These are phyloP conservation scores for Populus deltoides DNA, from an alignment of 345 rosid genomes.

Conservation along the genomic window DNA sequence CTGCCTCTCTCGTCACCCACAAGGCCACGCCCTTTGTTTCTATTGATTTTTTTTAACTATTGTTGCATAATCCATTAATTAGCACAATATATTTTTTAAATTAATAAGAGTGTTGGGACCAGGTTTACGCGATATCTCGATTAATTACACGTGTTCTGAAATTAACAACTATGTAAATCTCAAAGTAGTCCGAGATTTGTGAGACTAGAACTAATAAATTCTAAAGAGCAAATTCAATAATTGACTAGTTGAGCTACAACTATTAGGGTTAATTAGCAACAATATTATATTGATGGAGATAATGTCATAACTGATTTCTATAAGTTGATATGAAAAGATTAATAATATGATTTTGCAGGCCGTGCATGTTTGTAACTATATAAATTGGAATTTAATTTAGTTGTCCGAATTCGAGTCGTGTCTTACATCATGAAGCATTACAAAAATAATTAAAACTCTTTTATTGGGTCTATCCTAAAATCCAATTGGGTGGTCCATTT, in stretches of 20 bases:
- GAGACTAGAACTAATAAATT: too few relatives aligned
- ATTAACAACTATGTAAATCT: too few relatives aligned
- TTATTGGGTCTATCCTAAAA: not conserved
- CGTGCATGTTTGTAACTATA: too few relatives aligned
- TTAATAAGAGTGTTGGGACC: accelerated
- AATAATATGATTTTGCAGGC: too few relatives aligned
- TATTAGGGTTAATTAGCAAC: not conserved
- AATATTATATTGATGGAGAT: constrained; percentile 1
- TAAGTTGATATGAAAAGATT: not conserved
- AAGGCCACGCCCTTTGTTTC: not conserved
- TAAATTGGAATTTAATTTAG: not conserved
- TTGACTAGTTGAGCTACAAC: too few relatives aligned
- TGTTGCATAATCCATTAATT: not conserved
- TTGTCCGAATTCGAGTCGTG: not conserved
- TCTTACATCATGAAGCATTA: not conserved
- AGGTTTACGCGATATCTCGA: too few relatives aligned
- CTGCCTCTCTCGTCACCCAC: not conserved
- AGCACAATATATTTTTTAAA: not conserved
- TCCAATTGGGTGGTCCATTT: constrained; percentile 10
- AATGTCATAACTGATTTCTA: not conserved
- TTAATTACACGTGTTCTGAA: too few relatives aligned
- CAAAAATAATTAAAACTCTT: not conserved
- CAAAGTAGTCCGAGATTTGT: accelerated
- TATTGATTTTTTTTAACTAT: too few relatives aligned
- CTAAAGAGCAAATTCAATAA: accelerated